Evolutionary conservation across 805 yeast species (phyloP).

Genomic region (Huiozyma naganishii): DNA sequence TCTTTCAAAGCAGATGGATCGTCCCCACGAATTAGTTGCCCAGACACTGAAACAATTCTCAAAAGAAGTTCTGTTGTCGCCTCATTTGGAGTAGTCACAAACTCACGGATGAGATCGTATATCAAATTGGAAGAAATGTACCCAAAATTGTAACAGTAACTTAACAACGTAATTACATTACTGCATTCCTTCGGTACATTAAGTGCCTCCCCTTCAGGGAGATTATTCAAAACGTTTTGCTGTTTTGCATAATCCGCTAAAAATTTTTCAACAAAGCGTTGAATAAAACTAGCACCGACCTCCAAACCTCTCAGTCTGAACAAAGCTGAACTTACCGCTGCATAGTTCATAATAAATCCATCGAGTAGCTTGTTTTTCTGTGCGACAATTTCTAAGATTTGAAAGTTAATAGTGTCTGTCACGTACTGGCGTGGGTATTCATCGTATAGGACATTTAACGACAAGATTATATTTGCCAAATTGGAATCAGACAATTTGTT

Average conservation of each 20-base stretch:
- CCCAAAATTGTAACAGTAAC: slow-evolving; percentile 69
- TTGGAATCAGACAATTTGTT: slow-evolving; percentile 88
- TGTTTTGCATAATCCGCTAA: slow-evolving; percentile 31
- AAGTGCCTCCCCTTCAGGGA: slow-evolving; percentile 6
- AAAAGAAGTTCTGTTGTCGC: slow-evolving; percentile 66
- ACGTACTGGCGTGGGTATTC: slow-evolving; percentile 72
- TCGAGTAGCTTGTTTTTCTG: slow-evolving; percentile 62
- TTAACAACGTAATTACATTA: slow-evolving; percentile 63
- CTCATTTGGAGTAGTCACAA: slow-evolving; percentile 52
- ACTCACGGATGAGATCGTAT: slow-evolving; percentile 57
- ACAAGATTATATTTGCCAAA: slow-evolving; percentile 55
- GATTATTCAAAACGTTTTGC: slow-evolving; percentile 2
- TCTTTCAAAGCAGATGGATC: slow-evolving; percentile 81
- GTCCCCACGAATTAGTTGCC: slow-evolving; percentile 77
- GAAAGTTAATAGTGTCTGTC: slow-evolving; percentile 53
- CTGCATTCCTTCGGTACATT: slow-evolving; percentile 37
- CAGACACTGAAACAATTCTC: slow-evolving; percentile 62
- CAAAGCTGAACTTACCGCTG: slow-evolving; percentile 64
- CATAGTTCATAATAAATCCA: slow-evolving; percentile 67
- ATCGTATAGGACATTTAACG: slow-evolving; percentile 51
- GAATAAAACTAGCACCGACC: slow-evolving; percentile 80
- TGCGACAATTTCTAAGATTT: slow-evolving; percentile 53
- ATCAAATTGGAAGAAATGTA: slow-evolving; percentile 61
- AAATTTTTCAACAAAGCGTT: slow-evolving; percentile 63
- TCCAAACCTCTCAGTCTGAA: slow-evolving; percentile 76